These are phyloP conservation scores for Leptographium flavum DNA, from an alignment of 2,329 filamentous ascomycete genomes.

Conservation along the genomic window DNA sequence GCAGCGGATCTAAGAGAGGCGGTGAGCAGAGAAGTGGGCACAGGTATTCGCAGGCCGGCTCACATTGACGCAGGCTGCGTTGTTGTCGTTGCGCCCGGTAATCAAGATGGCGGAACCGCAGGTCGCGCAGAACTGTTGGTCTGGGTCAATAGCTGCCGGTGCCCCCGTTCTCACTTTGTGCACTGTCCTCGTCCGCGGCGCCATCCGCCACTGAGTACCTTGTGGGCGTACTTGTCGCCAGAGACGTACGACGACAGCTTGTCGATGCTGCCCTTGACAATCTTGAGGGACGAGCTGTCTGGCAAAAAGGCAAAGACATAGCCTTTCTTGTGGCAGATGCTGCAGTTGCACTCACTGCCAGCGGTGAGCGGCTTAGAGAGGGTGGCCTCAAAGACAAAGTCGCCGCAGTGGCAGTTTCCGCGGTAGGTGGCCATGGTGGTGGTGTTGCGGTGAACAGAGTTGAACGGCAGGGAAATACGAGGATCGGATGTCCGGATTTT, in stretches of 20 bases:
- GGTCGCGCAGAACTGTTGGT: slow-evolving; percentile 37
- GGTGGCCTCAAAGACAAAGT: slow-evolving; percentile 34
- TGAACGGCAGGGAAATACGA: too few species aligned
- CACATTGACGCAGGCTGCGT: slow-evolving; percentile 22
- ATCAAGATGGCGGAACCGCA: slow-evolving; percentile 31
- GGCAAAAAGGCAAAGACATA: slow-evolving; percentile 25
- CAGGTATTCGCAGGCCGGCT: neutral
- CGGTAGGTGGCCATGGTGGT: slow-evolving; percentile 24
- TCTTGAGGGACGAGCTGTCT: slow-evolving; percentile 20
- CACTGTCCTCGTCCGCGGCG: too few species aligned
- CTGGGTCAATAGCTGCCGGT: too few species aligned
- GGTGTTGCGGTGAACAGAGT: neutral
- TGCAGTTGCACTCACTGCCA: slow-evolving; percentile 49
- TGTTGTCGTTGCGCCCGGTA: slow-evolving; percentile 13
- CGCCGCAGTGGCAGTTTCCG: slow-evolving; percentile 43
- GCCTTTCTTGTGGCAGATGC: slow-evolving; percentile 41
- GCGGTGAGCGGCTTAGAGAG: slow-evolving; percentile 41
- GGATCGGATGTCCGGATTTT: too few species aligned
- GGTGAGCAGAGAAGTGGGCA: neutral
- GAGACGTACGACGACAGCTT: slow-evolving; percentile 30
- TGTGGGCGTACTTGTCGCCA: slow-evolving; percentile 24
- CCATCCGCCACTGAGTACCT: too few species aligned
- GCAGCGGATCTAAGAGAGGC: slow-evolving; percentile 20
- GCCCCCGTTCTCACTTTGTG: too few species aligned
- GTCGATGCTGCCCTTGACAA: slow-evolving; percentile 30